phyloP scores from a whole-genome alignment of 192 early-diverging fungal species.

The Phlyctochytrium planicorne region DNA sequence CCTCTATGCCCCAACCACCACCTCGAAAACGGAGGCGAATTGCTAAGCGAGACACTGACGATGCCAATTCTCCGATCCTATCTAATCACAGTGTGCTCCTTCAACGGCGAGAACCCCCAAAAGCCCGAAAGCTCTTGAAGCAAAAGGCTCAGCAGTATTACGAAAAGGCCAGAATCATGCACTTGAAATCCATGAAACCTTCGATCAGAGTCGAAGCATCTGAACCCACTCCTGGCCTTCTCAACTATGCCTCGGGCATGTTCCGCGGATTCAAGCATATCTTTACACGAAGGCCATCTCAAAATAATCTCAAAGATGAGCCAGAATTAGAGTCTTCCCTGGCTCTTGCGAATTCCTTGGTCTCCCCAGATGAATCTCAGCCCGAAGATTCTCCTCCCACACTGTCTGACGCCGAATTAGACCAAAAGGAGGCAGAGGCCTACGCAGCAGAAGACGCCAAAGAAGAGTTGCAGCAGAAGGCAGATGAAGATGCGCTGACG shows the following conservation, averaged over 20 bases:
- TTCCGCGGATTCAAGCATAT: background rate
- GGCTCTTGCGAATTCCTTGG: too few relatives aligned
- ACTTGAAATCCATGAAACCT: too few relatives aligned
- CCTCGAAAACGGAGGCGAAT: background rate
- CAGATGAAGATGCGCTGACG: constrained; percentile 27
- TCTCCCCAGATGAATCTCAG: too few relatives aligned
- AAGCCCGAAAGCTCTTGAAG: background rate
- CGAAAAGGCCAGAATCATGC: too few relatives aligned
- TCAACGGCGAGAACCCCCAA: too few relatives aligned
- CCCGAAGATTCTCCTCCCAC: background rate
- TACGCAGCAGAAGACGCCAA: background rate
- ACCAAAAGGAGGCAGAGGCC: too few relatives aligned
- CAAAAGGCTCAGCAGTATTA: background rate
- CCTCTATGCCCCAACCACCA: background rate
- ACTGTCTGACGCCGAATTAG: background rate
- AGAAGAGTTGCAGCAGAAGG: background rate
- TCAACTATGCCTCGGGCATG: background rate
- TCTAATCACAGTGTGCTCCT: background rate
- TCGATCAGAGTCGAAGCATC: background rate
- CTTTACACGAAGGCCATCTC: background rate
- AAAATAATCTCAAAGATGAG: background rate
- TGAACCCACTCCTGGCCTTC: background rate
- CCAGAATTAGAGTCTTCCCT: too few relatives aligned
- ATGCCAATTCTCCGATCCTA: background rate
- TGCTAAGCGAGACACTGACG: background rate